A percentile compares a stretch with the other conserved stretches of the same genome.
phyloP scores from a whole-genome alignment of 768 basidiomycete genomes.

The Trametes coccinea region DNA sequence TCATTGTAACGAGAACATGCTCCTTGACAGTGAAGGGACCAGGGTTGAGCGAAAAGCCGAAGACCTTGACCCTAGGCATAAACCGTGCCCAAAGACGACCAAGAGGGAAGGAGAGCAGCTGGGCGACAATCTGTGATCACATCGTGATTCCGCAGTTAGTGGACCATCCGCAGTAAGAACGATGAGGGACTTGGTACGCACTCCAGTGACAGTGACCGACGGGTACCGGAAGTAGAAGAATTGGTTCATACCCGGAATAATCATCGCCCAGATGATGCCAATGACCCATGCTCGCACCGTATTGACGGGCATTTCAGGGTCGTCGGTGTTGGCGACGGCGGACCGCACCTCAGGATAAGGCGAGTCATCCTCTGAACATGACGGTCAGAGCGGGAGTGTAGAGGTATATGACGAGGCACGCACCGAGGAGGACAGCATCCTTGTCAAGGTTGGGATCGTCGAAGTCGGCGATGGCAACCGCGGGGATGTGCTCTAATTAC shows the following conservation, averaged over 20 bases:
- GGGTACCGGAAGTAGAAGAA: conserved; percentile 78
- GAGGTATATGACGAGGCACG: not conserved
- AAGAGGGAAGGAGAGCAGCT: conserved; percentile 66
- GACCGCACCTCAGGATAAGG: conserved; percentile 57
- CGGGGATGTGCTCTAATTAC: conserved; percentile 7
- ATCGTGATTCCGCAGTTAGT: conserved; percentile 1
- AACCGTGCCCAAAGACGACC: conserved; percentile 59
- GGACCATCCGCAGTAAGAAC: conserved; percentile 4
- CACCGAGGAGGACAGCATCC: conserved; percentile 28
- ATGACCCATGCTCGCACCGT: conserved; percentile 42
- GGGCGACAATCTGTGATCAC: conserved; percentile 52
- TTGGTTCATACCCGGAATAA: conserved; percentile 75
- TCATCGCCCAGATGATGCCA: conserved; percentile 48
- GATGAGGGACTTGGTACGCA: conserved; percentile 16
- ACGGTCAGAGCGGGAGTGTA: not conserved
- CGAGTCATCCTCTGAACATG: conserved; percentile 43
- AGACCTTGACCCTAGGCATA: conserved; percentile 52
- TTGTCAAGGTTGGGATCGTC: conserved; percentile 40
- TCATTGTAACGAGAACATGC: conserved; percentile 53
- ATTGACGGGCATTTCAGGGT: conserved; percentile 39
- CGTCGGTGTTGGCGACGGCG: conserved; percentile 50
- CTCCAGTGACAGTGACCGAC: conserved; percentile 33
- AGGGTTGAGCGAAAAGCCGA: conserved; percentile 57
- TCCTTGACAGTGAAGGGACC: conserved; percentile 79
- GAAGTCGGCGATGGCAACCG: conserved; percentile 24